phyloP scores from a whole-genome alignment of 2,329 filamentous ascomycete genomes.

The Curvularia eragrostidis region DNA sequence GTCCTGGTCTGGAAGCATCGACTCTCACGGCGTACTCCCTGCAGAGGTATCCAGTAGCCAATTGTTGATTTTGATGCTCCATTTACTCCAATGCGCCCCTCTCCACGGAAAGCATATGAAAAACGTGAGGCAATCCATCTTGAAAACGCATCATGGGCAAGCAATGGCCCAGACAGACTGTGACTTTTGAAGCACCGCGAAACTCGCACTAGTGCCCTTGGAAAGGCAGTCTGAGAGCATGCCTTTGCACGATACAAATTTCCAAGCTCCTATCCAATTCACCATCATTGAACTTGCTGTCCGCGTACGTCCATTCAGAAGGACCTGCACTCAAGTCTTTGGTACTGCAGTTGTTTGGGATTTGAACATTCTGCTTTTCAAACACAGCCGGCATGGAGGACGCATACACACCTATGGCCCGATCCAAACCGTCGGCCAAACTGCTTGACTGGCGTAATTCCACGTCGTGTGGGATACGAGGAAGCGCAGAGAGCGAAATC shows the following conservation, averaged over 20 bases:
- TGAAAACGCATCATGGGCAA: constrained; percentile 11
- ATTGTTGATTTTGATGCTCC: constrained; percentile 7
- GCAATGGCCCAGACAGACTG: constrained; percentile 2
- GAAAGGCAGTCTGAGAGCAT: not conserved
- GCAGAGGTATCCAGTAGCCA: constrained; percentile 6
- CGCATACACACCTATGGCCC: constrained; percentile 4
- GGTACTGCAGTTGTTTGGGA: not conserved
- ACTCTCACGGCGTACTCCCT: not conserved
- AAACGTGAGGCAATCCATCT: constrained; percentile 1
- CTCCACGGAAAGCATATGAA: constrained; percentile 6
- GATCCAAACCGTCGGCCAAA: constrained; percentile 5
- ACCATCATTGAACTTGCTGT: not conserved
- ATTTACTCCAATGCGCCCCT: constrained; percentile 13
- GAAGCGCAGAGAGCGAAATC: constrained; percentile 7
- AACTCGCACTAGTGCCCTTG: not conserved
- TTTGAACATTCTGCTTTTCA: constrained; percentile 10
- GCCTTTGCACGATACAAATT: not conserved
- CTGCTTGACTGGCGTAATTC: constrained; percentile 6
- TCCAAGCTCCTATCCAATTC: not conserved
- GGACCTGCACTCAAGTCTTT: constrained; percentile 3
- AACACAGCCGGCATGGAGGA: constrained; percentile 12
- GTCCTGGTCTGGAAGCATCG: not conserved
- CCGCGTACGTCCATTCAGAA: not conserved
- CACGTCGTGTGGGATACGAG: constrained; percentile 14
- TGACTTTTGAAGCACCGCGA: constrained; percentile 9